These are phyloP conservation scores for Aspergillus heteromorphus DNA, from an alignment of 495 filamentous ascomycete species.

Conservation along the genomic window DNA sequence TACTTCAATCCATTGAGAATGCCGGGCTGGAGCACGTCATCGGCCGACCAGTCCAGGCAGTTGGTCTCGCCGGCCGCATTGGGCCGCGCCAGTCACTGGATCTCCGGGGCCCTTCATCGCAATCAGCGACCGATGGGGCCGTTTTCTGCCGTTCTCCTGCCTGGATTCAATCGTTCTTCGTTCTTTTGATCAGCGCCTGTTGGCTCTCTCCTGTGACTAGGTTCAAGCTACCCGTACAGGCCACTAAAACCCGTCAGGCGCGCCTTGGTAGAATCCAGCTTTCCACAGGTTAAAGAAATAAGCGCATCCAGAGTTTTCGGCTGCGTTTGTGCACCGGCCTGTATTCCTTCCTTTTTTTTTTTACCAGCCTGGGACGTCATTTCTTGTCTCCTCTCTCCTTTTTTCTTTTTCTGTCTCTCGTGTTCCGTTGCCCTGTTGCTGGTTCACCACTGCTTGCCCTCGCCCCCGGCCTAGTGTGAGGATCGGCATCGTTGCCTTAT, in stretches of 20 bases:
- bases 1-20: no score
- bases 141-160: neutral
- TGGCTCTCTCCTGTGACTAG: no score
- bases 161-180: neutral
- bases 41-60: neutral
- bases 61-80: neutral
- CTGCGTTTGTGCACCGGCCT: neutral
- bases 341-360: conserved; percentile 5
- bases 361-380: neutral
- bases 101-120: neutral
- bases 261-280: neutral
- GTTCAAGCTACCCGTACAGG: no score
- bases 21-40: neutral
- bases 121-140: neutral
- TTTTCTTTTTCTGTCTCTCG: neutral
- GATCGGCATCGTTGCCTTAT: neutral
- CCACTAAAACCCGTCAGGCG: neutral
- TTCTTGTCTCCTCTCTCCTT: neutral
- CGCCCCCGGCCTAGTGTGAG: neutral
- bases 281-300: neutral
- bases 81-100: neutral
- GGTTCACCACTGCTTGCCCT: no score
- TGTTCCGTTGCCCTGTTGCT: no score
- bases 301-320: neutral
- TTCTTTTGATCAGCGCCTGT: no score